Conservation (phyloP, 306 rosid genomes). For the Trifolium dubium region DNA sequence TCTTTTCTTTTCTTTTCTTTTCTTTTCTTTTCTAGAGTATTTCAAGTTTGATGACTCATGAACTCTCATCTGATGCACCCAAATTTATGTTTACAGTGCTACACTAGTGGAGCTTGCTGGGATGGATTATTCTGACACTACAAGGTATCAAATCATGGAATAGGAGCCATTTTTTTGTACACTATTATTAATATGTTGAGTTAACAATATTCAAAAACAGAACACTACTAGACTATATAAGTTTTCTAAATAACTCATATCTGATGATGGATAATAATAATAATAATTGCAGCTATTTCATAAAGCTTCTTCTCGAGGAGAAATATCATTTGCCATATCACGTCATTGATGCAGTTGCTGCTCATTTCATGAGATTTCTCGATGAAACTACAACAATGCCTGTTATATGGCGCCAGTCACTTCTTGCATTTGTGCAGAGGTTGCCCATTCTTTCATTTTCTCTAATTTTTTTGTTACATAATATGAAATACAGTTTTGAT, state of each 20-base stretch:
- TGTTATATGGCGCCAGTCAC: constrained; percentile 97
- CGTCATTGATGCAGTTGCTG: constrained; percentile 76
- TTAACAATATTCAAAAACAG: neutral
- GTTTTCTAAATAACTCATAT: neutral
- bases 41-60: constrained; percentile 6
- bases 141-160: constrained; percentile 61
- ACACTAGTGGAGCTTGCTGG: constrained; percentile 82
- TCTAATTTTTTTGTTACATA: neutral
- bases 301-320: constrained; percentile 92
- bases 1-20: constrained; percentile 3
- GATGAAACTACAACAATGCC: constrained; percentile 80
- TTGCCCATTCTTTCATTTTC: constrained; percentile 41
- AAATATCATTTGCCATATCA: constrained; percentile 88
- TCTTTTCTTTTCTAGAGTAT: constrained; percentile 7
- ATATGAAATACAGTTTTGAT: no score
- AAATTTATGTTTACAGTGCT: constrained; percentile 64
- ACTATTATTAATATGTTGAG: neutral
- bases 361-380: constrained; percentile 81
- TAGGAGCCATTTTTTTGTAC: neutral
- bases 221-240: neutral
- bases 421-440: constrained; percentile 94
- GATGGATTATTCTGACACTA: constrained; percentile 92
- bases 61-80: constrained; percentile 39
- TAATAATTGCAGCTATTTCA: constrained; percentile 76
- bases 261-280: constrained; percentile 27